Conservation (phyloP, 2,329 filamentous ascomycete genomes). For the Diaporthe vaccinii region DNA sequence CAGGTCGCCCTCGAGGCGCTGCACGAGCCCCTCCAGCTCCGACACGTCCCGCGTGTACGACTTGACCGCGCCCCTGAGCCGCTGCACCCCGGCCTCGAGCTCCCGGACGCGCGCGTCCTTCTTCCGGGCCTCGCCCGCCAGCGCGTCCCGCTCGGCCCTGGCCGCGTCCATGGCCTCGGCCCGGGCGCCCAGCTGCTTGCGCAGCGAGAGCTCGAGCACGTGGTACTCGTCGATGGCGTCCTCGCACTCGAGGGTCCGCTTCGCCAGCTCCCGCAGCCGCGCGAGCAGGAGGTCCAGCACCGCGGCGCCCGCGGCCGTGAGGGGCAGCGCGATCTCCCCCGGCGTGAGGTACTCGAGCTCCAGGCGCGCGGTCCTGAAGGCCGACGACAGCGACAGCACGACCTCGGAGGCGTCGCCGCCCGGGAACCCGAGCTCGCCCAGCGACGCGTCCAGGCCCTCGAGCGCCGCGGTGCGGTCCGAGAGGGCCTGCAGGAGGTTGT, state of each 20-base stretch:
- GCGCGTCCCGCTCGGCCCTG: conserved; percentile 54
- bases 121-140: conserved; percentile 48
- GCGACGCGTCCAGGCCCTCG: conserved; percentile 57
- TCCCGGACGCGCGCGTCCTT: conserved; percentile 58
- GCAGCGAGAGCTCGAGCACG: conserved; percentile 66
- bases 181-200: conserved; percentile 68
- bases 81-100: conserved; percentile 63
- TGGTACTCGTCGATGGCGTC: conserved; percentile 72
- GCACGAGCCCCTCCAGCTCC: conserved; percentile 66
- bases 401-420: conserved; percentile 63
- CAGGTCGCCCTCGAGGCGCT: conserved; percentile 60
- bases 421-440: conserved; percentile 65
- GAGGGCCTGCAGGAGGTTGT: conserved; percentile 59
- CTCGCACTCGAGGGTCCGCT: conserved; percentile 62
- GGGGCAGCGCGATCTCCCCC: conserved; percentile 67
- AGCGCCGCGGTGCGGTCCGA: conserved; percentile 64
- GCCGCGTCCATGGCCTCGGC: conserved; percentile 65
- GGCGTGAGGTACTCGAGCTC: conserved; percentile 74
- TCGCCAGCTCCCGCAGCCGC: conserved; percentile 63
- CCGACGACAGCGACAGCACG: conserved; percentile 59
- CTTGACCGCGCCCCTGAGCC: conserved; percentile 65
- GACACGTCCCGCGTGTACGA: conserved; percentile 67
- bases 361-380: conserved; percentile 69
- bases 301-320: conserved; percentile 66
- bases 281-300: conserved; percentile 68